These are phyloP conservation scores for Zygotorulaspora danielsina DNA, from an alignment of 805 yeast species.

Conservation along the genomic window DNA sequence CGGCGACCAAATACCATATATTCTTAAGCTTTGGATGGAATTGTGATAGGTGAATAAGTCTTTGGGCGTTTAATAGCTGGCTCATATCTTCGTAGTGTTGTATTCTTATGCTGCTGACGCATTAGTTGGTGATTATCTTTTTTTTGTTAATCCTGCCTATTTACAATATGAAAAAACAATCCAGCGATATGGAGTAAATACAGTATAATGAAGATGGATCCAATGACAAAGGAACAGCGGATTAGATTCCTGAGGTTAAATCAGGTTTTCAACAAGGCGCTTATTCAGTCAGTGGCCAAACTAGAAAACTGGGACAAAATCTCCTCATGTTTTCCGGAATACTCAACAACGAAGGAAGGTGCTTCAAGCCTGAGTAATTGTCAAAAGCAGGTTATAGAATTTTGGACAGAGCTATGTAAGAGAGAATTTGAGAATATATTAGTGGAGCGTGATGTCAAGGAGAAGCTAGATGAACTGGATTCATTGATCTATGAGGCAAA, in stretches of 20 bases:
- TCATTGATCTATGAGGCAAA: constrained; percentile 38
- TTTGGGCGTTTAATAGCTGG: constrained; percentile 26
- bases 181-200: too few relatives aligned
- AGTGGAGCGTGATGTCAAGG: constrained; percentile 40
- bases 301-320: constrained; percentile 49
- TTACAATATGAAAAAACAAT: too few relatives aligned
- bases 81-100: constrained; percentile 12
- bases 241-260: constrained; percentile 49
- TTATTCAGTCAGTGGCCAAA: constrained; percentile 47
- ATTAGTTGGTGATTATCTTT: too few relatives aligned
- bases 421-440: constrained; percentile 54
- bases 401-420: constrained; percentile 47
- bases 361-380: constrained; percentile 44
- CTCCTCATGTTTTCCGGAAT: constrained; percentile 50
- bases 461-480: constrained; percentile 39
- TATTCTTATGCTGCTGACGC: not conserved
- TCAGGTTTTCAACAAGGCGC: constrained; percentile 50
- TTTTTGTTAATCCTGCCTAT: too few relatives aligned
- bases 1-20: constrained; percentile 75
- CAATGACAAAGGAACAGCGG: constrained; percentile 15
- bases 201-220: too few relatives aligned
- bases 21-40: constrained; percentile 49
- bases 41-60: constrained; percentile 29
- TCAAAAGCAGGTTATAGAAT: constrained; percentile 47
- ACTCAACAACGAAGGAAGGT: constrained; percentile 46